Conservation (phyloP, 192 early-diverging fungal species). For the Coemansia brasiliensis region DNA sequence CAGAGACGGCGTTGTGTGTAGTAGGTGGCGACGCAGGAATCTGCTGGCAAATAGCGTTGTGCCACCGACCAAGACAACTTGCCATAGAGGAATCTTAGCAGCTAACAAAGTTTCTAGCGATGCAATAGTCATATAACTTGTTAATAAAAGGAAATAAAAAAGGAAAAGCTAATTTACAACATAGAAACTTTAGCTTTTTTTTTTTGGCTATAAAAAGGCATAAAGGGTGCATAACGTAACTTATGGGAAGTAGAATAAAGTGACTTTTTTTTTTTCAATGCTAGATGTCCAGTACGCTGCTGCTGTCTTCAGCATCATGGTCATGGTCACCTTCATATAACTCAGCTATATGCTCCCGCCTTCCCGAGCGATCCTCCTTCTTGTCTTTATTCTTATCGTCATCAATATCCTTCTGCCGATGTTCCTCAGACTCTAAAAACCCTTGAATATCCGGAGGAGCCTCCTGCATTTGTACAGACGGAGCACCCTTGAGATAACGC, state of each 20-base stretch:
- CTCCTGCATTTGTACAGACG: slow-evolving; percentile 95
- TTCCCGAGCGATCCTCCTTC: slow-evolving; percentile 23
- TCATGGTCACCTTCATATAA: slow-evolving; percentile 50
- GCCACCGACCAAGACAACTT: slow-evolving; percentile 18
- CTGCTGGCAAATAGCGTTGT: slow-evolving; percentile 21
- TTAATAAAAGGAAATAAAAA: slow-evolving; percentile 1
- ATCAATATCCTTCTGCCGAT: slow-evolving; percentile 20
- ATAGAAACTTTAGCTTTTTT: neutral
- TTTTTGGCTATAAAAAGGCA: too few relatives aligned
- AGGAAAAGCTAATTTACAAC: neutral
- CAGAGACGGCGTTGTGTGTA: neutral
- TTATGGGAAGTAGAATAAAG: too few relatives aligned
- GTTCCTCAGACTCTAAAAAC: slow-evolving; percentile 46
- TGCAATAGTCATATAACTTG: neutral
- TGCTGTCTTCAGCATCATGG: slow-evolving; percentile 11
- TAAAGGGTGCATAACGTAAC: too few relatives aligned
- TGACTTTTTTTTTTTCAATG: neutral
- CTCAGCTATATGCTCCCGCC: slow-evolving; percentile 41
- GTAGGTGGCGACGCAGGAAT: slow-evolving; percentile 7
- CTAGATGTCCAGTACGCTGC: slow-evolving; percentile 3
- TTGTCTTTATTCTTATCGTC: slow-evolving; percentile 21
- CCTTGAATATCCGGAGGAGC: slow-evolving; percentile 63
- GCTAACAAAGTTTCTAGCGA: slow-evolving; percentile 10
- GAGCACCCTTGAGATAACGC: slow-evolving; percentile 81
- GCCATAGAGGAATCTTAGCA: slow-evolving; percentile 23